phyloP scores from a whole-genome alignment of 768 basidiomycete species.

The Gloeopeniophorella convolvens region DNA sequence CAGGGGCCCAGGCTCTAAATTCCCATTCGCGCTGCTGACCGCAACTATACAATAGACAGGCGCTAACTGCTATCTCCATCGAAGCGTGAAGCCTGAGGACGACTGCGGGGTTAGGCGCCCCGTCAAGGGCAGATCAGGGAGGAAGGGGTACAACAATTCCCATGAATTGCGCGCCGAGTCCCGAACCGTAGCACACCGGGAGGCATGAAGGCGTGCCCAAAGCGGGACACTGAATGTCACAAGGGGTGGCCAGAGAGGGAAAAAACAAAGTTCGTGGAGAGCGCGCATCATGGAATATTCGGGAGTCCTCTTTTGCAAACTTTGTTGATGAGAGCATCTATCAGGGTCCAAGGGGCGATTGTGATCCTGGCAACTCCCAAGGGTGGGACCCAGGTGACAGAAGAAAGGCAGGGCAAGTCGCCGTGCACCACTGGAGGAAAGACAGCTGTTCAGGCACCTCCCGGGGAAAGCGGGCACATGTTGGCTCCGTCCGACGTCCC shows the following conservation, averaged over 20 bases:
- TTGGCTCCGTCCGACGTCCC: conserved; percentile 1
- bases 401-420: background rate
- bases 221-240: conserved; percentile 3
- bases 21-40: background rate
- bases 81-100: background rate
- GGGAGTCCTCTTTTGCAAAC: background rate
- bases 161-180: background rate
- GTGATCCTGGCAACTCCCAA: background rate
- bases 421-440: background rate
- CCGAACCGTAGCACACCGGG: background rate
- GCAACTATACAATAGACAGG: background rate
- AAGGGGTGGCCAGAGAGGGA: background rate
- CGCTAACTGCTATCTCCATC: conserved; percentile 3
- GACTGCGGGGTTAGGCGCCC: background rate
- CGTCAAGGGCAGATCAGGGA: background rate
- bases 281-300: conserved; percentile 5
- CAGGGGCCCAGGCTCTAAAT: background rate
- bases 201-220: background rate
- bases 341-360: background rate
- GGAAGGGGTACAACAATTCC: background rate
- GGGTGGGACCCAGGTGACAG: background rate
- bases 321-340: background rate
- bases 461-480: background rate
- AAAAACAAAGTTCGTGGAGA: conserved; percentile 5
- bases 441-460: conserved; percentile 1